Evolutionary conservation across 306 rosid species (phyloP), one percentile per base, ranked within the genome.

Genomic region (Astragalus glycyphyllos): DNA sequence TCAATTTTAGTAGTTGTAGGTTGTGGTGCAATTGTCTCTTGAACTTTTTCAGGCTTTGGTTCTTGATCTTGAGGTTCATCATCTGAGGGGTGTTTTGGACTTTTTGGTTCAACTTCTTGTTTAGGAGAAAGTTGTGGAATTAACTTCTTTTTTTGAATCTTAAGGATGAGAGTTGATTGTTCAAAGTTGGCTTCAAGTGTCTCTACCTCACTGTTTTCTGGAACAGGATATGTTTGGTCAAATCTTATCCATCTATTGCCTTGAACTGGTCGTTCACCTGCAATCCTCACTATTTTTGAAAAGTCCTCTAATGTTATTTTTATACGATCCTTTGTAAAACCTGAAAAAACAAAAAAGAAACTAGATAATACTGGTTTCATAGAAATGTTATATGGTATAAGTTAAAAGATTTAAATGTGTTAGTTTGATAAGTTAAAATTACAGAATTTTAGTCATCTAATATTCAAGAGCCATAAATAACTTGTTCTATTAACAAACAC

Each of bases 241-340:
- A 89, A 76, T 51, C 73, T 73, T 53, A 61, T 68, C 85, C 86
- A 80, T 74, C 41, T 85, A 23, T 65, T 63, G 0, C 73, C 72
- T 17, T 7, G 42, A 59, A 78, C 49, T 11, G 84, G 85, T 53
- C 89, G 49, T 74, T 87, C 87, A 54, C 96, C 96, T 3, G 66
- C n/a, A 68, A 74, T 72, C 40, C 32, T 80, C 17, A 89, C 1
- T 8, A 0, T 31, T 6, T 13, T 4, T 37, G 79, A 12, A 20
- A 63, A 0, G 8, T n/a, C 35, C 16, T 15, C 46, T 53, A 14
- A 58, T 8, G 67, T 72, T 32, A 85, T 57, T 64, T 6, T 85
- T 11, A 85, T 23, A 15, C 53, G 72, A 11, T 89, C 87, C 72
- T 58, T 85, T 51, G 62, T 8, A 46, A 80, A 89, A 14, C 87